Percentiles rank a stretch among this genome's conserved stretches.
phyloP scores from a whole-genome alignment of 179 eudicot genomes.

The Spergularia azorica region DNA sequence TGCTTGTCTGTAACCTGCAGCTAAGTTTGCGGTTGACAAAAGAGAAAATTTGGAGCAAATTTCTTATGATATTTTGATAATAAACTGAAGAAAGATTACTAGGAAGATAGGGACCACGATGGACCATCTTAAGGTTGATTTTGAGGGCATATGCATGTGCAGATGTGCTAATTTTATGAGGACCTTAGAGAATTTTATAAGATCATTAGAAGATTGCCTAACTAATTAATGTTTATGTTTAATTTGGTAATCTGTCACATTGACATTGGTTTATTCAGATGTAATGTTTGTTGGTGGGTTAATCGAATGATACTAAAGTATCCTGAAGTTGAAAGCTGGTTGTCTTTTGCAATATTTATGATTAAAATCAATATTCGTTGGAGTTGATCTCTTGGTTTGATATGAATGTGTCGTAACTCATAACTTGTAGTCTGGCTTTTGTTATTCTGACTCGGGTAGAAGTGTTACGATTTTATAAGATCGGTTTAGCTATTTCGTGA shows the following conservation, averaged over 20 bases:
- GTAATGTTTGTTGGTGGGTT: not conserved
- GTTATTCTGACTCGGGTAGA: too few relatives aligned
- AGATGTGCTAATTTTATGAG: slow-evolving; percentile 41
- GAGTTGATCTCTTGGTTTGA: too few relatives aligned
- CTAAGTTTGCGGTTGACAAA: slow-evolving; percentile 29
- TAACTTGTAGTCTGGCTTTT: too few relatives aligned
- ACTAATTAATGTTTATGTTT: slow-evolving; percentile 17
- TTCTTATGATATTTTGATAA: not conserved
- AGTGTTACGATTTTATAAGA: too few relatives aligned
- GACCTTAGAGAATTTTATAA: not conserved
- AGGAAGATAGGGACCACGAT: slow-evolving; percentile 23
- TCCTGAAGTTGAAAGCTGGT: slow-evolving; percentile 4
- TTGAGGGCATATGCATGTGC: slow-evolving; percentile 53
- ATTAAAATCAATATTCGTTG: too few relatives aligned
- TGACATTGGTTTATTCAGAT: not conserved
- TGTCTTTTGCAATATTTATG: not conserved
- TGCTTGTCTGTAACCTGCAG: slow-evolving; percentile 21
- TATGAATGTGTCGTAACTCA: too few relatives aligned
- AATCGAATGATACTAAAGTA: not conserved
- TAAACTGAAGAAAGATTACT: slow-evolving; percentile 1
- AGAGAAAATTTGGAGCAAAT: not conserved
- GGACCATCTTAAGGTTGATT: slow-evolving; percentile 44
- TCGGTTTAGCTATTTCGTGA: too few relatives aligned
- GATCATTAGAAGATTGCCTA: slow-evolving; percentile 8
- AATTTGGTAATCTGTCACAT: slow-evolving; percentile 21